Evolutionary conservation across 2,329 filamentous ascomycete genomes (phyloP), one percentile per base, ranked within the genome.

Genomic region (Penicillium sp.): DNA sequence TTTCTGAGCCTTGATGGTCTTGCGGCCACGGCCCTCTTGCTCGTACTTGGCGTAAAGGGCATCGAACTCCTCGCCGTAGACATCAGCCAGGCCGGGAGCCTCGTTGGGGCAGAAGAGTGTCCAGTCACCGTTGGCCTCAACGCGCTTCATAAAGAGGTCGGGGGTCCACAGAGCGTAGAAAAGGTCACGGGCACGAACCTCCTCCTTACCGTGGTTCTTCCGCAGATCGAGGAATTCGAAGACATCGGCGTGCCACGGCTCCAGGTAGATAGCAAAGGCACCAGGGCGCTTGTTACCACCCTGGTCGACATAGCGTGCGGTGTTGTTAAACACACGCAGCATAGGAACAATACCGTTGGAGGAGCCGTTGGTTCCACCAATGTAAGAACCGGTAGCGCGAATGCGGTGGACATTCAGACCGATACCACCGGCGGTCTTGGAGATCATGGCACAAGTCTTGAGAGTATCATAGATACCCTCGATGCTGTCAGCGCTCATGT

Each of bases 401-500:
- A 98, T 98, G 64, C 90, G 85, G 76, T 98, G 93, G 45, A 91
- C 84, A 66, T 98, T 97, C 57, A 98, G 79, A 64, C 93, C 93
- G 69, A 98, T 97, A 70, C 93, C 93, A 70, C 93, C 93, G 61
- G 93, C 93, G 75, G 93, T 97, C 82, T 98, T 98, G 67, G 93
- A 98, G 73, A 98, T 98, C 88, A 98, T 91, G 60, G 93, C 93
- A 74, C 93, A 98, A 1, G 88, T 97, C 83, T 98, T 98, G 62
- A 98, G 81, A 17, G 93, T 98, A 68, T 98, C 93, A 66, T 98
- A 98, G 69, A 98, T 98, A 61, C 93, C 93, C 60, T 98, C 93
- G 66, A 98, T 98, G 72, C 90, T 96, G 75, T 98, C 93, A 45
- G 95, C 90, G 78, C 97, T 98, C 85, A 98, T 97, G 72, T 97